Base-by-base conservation (phyloP, 2,329 filamentous ascomycete species). In the Paecilomyces fulvus region DNA sequence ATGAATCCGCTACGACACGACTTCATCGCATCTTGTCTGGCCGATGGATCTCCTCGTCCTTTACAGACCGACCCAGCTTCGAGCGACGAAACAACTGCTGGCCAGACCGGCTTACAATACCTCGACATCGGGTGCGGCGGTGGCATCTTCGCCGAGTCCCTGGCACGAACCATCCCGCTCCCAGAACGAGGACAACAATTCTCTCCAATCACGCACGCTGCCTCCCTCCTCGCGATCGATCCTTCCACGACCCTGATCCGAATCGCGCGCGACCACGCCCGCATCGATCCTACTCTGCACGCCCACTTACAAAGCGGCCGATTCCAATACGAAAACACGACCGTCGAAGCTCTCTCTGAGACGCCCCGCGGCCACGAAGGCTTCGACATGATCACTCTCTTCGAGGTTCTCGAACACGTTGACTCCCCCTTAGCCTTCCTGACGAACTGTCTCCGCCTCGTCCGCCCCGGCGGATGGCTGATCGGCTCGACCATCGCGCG, bases 1-100 rank as follows among this genome's bases (percentile, higher is more conserved):
- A 97, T 99, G 92, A 97, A 99, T 76, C 94, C 94, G 1, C 83
- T 96, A 50, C 91, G 94, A 31, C 92, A 97, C 76, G 86, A 91
- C 74, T 97, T 97, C 75, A 94, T 96, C 71, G 80, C 80, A 21
- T 75, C 78, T 60, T 96, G 92, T 69, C 82, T 87, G 51, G 73
- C 79, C 61, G 80, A 83, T 20, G 78, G 81, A 50, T 74, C 75
- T 58, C 74, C 76, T 49, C 48, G 48, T 20, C 25, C 9, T 49
- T 49, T 43, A 43, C 37, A 43, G 8, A 14, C 20, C 3, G 10
- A 49, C 25, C 20, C 21, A 23, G 48, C 48, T 28, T 23, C 20
- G 10, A n/a, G 14, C 10, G 48, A 49, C 23, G 48, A 8, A 28
- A 12, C 21, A 12, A 28, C 43, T 57, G 49, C 51, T 17, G 50